Base-by-base conservation (phyloP, 768 basidiomycete species). In the Boletus pseudopeckii region DNA sequence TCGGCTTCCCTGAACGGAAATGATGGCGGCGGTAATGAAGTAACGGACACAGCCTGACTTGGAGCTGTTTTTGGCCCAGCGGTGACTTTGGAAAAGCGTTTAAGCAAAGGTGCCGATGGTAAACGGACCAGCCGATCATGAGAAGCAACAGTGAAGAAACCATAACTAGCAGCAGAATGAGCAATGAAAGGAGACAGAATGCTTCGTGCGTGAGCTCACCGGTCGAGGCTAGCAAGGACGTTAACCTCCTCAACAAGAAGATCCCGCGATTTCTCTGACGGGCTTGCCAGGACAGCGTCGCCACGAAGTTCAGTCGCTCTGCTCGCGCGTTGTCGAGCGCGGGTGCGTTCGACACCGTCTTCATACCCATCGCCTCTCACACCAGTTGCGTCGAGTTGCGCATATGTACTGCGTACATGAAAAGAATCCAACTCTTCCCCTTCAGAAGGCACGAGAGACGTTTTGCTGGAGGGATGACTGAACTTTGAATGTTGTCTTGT, bases 281-380 rank as follows among this genome's bases (percentile, higher is more conserved):
- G 79, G 62, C 82, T 78, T 13, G 74, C 81, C 5, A 87, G 54
- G 5, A 83, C 80, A 38, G 78, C 74, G 43, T 78, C 77, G 1
- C 84, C 82, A 52, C 79, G 75, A 33, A 82, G 60, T 59, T 88
- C 86, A 58, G 81, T 87, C 13, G 76, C 75, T 61, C 80, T 74
- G 61, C 75, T 83, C 18, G 64, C 64, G 48, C 80, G 78, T 57
- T 84, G 68, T 62, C 88, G 76, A 22, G 91, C 89, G 55, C 96
- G 80, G 26, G 95, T 98, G 36, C 92, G 84, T 72, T 98, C 96
- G 7, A 96, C 80, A 36, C 96, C 96, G 60, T 96, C 93, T 62
- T 92, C 90, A 71, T 85, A 92, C 0, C 96, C 96, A 66, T 98
- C 96, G 3, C 95, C 94, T 65, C 84, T 88, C 36, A 98, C 95